Conservation (phyloP, 129 eudicot species). For the Arctium minus region DNA sequence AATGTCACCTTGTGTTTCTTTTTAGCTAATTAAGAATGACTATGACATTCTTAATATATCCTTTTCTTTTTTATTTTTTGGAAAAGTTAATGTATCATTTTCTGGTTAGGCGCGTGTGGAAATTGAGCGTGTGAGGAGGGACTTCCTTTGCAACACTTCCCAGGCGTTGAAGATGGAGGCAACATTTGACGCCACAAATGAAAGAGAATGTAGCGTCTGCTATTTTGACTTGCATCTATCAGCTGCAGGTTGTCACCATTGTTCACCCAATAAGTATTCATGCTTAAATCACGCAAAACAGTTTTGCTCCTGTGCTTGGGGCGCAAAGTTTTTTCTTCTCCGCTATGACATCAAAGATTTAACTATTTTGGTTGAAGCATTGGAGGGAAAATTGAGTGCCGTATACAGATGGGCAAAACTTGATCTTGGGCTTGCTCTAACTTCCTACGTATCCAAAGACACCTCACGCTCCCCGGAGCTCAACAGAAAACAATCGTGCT, state of each 20-base stretch:
- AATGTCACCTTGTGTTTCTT: too few relatives aligned
- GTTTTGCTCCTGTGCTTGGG: constrained; percentile 84
- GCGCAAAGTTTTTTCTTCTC: constrained; percentile 80
- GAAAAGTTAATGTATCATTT: too few relatives aligned
- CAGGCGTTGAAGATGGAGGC: constrained; percentile 89
- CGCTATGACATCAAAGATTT: constrained; percentile 84
- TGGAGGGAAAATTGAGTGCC: constrained; percentile 96
- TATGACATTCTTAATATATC: background rate
- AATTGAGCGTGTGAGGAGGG: constrained; percentile 85
- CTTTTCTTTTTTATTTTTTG: background rate
- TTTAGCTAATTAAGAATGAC: background rate
- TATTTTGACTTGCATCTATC: constrained; percentile 88
- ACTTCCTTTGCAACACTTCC: constrained; percentile 69
- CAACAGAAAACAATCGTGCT: constrained; percentile 25
- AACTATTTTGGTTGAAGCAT: constrained; percentile 82
- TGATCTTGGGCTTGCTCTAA: constrained; percentile 82
- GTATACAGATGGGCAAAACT: constrained; percentile 94
- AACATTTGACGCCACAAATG: constrained; percentile 76
- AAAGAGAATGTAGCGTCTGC: constrained; percentile 92
- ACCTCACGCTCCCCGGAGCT: constrained; percentile 32
- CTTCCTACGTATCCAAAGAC: constrained; percentile 69
- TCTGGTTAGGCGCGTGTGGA: constrained; percentile 71
- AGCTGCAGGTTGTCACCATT: constrained; percentile 88
- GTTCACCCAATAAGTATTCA: constrained; percentile 90
- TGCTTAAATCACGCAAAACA: constrained; percentile 95